phyloP scores from a whole-genome alignment of 441 rosid genomes.

The Erysimum cheiri region DNA sequence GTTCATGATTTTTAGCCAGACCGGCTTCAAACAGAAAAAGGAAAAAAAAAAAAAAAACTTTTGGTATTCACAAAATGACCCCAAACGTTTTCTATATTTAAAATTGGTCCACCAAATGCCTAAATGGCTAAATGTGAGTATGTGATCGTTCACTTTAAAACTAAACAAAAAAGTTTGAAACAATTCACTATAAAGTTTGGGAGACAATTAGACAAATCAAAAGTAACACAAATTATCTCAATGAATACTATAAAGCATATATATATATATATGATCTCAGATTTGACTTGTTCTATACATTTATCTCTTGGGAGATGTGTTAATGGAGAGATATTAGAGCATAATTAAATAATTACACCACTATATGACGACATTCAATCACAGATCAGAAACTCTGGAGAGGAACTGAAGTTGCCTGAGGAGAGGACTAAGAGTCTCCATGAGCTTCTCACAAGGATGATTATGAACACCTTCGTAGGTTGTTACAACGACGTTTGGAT shows the following conservation, averaged over 20 bases:
- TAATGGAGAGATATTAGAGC: conserved; percentile 20
- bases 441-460: conserved; percentile 61
- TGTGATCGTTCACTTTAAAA: conserved; percentile 15
- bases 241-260: conserved; percentile 12
- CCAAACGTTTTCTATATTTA: background rate
- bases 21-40: background rate
- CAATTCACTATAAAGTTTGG: background rate
- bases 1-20: too few relatives aligned
- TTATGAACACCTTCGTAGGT: conserved; percentile 63
- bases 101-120: background rate
- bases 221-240: conserved; percentile 9
- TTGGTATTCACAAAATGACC: background rate
- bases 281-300: conserved; percentile 27
- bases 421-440: conserved; percentile 64
- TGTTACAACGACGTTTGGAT: conserved; percentile 56
- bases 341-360: conserved; percentile 31
- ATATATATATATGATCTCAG: background rate
- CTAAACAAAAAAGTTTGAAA: background rate
- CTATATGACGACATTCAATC: conserved; percentile 15
- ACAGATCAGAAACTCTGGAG: conserved; percentile 46
- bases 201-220: conserved; percentile 18
- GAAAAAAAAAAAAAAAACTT: too few relatives aligned
- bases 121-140: background rate
- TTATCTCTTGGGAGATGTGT: conserved; percentile 37
- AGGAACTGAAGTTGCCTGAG: conserved; percentile 63